phyloP scores from a whole-genome alignment of 768 basidiomycete genomes.

The Pleurotus tuoliensis region DNA sequence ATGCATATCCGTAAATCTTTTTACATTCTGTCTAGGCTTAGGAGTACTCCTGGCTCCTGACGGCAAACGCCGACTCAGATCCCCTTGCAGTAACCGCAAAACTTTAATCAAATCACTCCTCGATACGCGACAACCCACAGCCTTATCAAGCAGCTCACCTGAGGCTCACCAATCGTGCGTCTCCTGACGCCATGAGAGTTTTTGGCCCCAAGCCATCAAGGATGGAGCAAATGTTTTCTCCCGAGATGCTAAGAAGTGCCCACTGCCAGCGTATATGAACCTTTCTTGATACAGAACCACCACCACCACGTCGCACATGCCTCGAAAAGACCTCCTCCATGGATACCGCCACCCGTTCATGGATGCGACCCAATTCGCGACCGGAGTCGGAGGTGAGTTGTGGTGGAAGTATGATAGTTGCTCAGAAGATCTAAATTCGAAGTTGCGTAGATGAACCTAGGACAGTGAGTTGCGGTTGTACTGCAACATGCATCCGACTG shows the following conservation, averaged over 20 bases:
- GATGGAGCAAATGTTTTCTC: not conserved
- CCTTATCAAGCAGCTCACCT: too few relatives aligned
- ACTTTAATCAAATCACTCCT: too few relatives aligned
- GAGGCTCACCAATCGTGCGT: too few relatives aligned
- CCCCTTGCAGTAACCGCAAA: too few relatives aligned
- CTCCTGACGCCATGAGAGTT: too few relatives aligned
- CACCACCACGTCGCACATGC: slow-evolving; percentile 2
- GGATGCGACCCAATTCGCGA: slow-evolving; percentile 36
- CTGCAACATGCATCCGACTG: not conserved
- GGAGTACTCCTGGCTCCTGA: too few relatives aligned
- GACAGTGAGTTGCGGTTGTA: slow-evolving; percentile 29
- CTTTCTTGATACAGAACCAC: not conserved
- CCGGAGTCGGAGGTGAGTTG: slow-evolving; percentile 41
- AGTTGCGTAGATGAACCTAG: slow-evolving; percentile 39
- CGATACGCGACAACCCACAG: too few relatives aligned
- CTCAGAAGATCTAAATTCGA: not conserved
- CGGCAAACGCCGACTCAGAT: too few relatives aligned
- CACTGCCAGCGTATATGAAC: not conserved
- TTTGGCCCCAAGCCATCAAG: too few relatives aligned
- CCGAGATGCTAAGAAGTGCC: not conserved
- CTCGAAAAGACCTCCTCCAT: slow-evolving; percentile 1
- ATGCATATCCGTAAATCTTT: too few relatives aligned
- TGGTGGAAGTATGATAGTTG: not conserved
- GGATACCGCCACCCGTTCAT: slow-evolving; percentile 51
- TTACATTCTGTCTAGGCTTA: too few relatives aligned